Percentiles rank a stretch among this genome's conserved stretches.
phyloP scores from a whole-genome alignment of 257 asterid species.

The Solanum clarkiae region DNA sequence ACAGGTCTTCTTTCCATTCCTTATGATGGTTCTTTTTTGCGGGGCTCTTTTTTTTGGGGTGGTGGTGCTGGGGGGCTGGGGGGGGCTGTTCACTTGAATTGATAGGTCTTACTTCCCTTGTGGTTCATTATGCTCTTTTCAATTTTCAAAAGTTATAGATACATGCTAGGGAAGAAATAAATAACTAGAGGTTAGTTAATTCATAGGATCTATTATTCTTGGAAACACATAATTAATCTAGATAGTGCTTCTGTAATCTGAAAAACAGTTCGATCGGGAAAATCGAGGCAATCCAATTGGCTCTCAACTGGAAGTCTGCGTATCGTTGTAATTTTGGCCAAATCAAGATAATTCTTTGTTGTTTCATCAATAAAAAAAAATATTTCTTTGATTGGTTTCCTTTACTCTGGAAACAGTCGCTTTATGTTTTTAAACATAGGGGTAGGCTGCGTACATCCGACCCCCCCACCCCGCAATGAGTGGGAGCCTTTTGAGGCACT shows the following conservation, averaged over 20 bases:
- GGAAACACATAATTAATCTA: neutral
- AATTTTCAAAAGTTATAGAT: neutral
- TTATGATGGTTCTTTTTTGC: neutral
- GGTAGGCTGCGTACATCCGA: too few species aligned
- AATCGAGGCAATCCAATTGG: neutral
- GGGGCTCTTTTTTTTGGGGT: neutral
- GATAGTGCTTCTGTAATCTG: neutral
- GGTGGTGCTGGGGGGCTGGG: neutral
- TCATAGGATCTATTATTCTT: neutral
- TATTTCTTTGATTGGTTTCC: neutral
- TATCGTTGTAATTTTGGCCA: neutral
- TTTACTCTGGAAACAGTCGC: too few species aligned
- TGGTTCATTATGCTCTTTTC: neutral
- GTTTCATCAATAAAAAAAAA: neutral
- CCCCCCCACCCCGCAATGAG: too few species aligned
- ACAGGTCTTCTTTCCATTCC: slow-evolving; percentile 20
- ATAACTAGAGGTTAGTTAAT: neutral
- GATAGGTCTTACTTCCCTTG: neutral
- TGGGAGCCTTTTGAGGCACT: too few species aligned
- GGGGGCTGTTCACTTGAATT: neutral
- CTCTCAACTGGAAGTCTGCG: neutral
- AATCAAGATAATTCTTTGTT: neutral
- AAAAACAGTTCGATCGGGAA: neutral
- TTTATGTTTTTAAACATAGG: too few species aligned
- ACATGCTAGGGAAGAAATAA: neutral